Evolutionary conservation across 768 basidiomycete species (phyloP), one percentile per base, ranked within the genome.

Genomic region (Astraeus odoratus): DNA sequence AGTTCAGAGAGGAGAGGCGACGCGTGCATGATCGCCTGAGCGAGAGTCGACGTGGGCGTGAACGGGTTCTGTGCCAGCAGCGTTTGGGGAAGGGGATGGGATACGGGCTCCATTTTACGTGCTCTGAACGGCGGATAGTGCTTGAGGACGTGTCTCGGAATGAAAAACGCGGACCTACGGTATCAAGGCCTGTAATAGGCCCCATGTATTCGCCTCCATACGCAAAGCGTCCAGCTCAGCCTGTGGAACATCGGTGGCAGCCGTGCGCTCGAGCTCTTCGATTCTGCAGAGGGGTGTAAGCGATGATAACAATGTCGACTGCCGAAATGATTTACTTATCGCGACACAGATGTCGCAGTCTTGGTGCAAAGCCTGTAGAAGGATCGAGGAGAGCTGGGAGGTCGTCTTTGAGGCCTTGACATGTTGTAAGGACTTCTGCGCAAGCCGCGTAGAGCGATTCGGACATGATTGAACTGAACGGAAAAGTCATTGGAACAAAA

Each of bases 161-260:
- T 31, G 36, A 10, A 37, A 36, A 42, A 54, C 12, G 39, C 25
- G 22, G 34, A 77, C 83, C 55, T 58, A 85, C 80, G 85, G 79
- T 74, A 83, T 76, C 37, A 93, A 68, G 3, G 80, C 79, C 58
- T 91, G 88, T 1, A 92, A 59, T 2, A 93, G 71, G 0, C 74
- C 75, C 90, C 90, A 94, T 1, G 90, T 90, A 60, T 84, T 82
- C 37, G 79, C 74, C 58, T 93, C 89, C 60, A 91, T 70, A 8
- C 76, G 71, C 43, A 89, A 62, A 1, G 79, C 67, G 20, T 83
- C 81, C 0, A 83, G 52, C 53, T 85, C 83, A 22, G 77, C 73
- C 30, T 57, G 66, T 15, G 72, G 65, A 20, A 63, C 53, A 20
- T 57, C 69, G 39, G 27, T 61, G 58, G 49, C 70, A 63, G 27